Conservation (phyloP, 1,284 basidiomycete genomes). For the Pholiota adiposa region DNA sequence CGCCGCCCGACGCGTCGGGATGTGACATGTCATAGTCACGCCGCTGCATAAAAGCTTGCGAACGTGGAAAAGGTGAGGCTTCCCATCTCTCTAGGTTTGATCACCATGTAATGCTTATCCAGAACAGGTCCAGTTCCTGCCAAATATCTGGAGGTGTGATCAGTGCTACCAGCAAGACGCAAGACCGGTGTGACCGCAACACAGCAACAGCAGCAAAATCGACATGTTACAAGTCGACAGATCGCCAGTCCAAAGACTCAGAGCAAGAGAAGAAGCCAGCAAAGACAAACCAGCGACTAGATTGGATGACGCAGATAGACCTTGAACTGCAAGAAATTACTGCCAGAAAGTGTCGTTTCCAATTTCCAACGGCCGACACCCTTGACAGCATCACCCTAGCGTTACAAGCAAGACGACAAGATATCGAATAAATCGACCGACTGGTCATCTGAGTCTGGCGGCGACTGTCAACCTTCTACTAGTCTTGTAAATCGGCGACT, state of each 20-base stretch:
- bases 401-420: no score
- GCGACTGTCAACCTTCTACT: background rate
- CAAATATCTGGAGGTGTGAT: constrained; percentile 6
- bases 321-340: no score
- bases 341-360: no score
- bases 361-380: no score
- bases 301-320: background rate
- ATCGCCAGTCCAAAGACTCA: background rate
- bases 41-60: background rate
- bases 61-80: background rate
- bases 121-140: background rate
- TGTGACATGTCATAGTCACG: constrained; percentile 5
- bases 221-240: background rate
- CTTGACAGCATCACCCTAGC: no score
- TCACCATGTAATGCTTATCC: constrained; percentile 1
- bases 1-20: constrained; percentile 6
- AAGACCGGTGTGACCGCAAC: constrained; percentile 7
- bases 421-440: background rate
- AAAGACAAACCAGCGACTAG: no score
- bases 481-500: background rate
- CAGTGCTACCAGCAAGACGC: background rate
- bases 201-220: background rate
- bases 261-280: background rate
- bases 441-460: background rate
- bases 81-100: background rate